Conservation (phyloP, 495 filamentous ascomycete species). For the Daldinia bambusicola region DNA sequence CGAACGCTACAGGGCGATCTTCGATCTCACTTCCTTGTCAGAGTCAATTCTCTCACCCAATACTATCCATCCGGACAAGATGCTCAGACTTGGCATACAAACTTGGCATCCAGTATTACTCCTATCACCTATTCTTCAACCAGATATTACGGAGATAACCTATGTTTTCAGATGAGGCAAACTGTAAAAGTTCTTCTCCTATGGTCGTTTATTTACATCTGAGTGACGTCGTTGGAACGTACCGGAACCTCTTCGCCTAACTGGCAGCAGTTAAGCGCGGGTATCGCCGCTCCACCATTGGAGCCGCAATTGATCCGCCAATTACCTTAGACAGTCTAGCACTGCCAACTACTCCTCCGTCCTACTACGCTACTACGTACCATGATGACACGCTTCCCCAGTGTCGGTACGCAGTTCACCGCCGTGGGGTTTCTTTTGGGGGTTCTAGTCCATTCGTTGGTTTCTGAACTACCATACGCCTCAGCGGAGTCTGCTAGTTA, state of each 20-base stretch:
- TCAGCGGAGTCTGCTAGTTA: neutral
- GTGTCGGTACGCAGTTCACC: neutral
- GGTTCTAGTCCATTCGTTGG: constrained; percentile 11
- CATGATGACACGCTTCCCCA: constrained; percentile 20
- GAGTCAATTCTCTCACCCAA: neutral
- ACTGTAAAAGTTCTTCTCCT: constrained; percentile 3
- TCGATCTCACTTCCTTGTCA: constrained; percentile 14
- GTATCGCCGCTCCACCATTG: constrained; percentile 17
- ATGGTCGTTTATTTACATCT: neutral
- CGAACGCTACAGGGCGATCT: constrained; percentile 20
- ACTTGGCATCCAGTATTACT: neutral
- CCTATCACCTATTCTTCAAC: neutral
- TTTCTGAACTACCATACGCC: neutral
- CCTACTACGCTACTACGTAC: neutral
- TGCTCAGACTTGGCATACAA: constrained; percentile 7
- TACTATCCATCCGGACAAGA: constrained; percentile 12
- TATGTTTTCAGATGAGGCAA: constrained; percentile 6
- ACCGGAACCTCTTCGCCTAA: constrained; percentile 14
- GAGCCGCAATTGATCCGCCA: constrained; percentile 24
- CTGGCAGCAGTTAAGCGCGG: constrained; percentile 20
- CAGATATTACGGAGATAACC: neutral
- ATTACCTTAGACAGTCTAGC: constrained; percentile 8
- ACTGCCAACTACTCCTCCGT: neutral
- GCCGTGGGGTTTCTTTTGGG: neutral
- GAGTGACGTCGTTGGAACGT: constrained; percentile 25